These are phyloP conservation scores for Lophiostoma macrostomum DNA, from an alignment of 495 filamentous ascomycete species.

Conservation along the genomic window DNA sequence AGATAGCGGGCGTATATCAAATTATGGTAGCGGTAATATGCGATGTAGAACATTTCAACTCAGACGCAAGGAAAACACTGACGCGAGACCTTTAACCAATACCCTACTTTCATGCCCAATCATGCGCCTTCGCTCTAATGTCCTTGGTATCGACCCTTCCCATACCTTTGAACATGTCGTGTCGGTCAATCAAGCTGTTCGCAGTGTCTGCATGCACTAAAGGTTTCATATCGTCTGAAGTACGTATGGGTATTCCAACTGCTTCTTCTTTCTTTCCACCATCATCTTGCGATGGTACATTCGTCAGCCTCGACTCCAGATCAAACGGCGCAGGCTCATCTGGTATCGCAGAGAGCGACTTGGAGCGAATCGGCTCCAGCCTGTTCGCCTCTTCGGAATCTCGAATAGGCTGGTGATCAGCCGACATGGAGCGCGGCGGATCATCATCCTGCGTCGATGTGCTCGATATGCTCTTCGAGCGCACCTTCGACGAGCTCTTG, in stretches of 20 bases:
- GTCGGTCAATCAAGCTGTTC: slow-evolving; percentile 25
- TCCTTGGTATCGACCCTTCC: slow-evolving; percentile 27
- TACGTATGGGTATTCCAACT: no score
- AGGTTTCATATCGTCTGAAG: not conserved
- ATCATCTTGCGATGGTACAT: slow-evolving; percentile 2
- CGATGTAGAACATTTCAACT: no score
- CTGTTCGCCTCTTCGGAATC: not conserved
- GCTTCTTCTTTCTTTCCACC: not conserved
- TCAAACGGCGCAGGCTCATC: slow-evolving; percentile 17
- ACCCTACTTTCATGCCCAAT: slow-evolving; percentile 5
- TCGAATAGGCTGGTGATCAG: no score
- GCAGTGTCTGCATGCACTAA: slow-evolving; percentile 19
- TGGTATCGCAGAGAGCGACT: slow-evolving; percentile 26
- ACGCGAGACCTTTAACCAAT: no score
- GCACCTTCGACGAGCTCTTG: slow-evolving; percentile 5
- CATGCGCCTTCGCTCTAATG: slow-evolving; percentile 18
- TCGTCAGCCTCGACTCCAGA: slow-evolving; percentile 7
- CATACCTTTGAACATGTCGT: slow-evolving; percentile 23
- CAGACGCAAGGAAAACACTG: no score
- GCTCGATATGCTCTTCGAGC: slow-evolving; percentile 10
- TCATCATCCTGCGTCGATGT: not conserved
- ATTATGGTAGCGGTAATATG: no score
- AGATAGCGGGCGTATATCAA: no score
- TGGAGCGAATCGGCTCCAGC: slow-evolving; percentile 20
- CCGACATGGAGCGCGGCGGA: slow-evolving; percentile 21